phyloP scores from a whole-genome alignment of 805 yeast genomes.

The Pichia gijzeniarum region DNA sequence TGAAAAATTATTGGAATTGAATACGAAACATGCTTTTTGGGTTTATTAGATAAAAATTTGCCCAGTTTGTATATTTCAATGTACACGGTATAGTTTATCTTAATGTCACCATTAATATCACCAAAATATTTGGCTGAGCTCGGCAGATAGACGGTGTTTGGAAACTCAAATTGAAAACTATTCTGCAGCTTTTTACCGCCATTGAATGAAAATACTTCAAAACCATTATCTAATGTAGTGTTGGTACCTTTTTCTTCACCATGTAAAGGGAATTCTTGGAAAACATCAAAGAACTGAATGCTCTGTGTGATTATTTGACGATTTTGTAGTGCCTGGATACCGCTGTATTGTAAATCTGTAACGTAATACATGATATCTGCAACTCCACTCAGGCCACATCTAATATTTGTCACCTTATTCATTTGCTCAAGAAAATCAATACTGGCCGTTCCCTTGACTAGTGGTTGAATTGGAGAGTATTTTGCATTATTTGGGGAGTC shows the following conservation, averaged over 20 bases:
- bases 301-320: slow-evolving; percentile 1
- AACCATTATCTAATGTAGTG: not conserved
- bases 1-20: slow-evolving; percentile 4
- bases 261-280: slow-evolving; percentile 1
- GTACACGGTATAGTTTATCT: slow-evolving; percentile 1
- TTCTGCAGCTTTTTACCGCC: slow-evolving; percentile 2
- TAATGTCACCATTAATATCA: slow-evolving; percentile 2
- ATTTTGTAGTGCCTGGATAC: not conserved
- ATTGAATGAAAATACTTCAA: not conserved
- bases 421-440: slow-evolving; percentile 4
- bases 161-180: slow-evolving; percentile 6
- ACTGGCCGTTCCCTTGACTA: not conserved
- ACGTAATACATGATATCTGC: slow-evolving; percentile 3
- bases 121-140: slow-evolving; percentile 8
- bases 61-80: slow-evolving; percentile 8
- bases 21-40: not conserved
- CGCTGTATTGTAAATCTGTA: not conserved
- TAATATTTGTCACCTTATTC: not conserved
- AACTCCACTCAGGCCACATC: slow-evolving; percentile 6
- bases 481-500: slow-evolving; percentile 6
- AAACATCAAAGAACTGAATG: slow-evolving; percentile 1
- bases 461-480: slow-evolving; percentile 6
- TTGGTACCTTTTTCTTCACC: not conserved
- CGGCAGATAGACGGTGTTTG: slow-evolving; percentile 4
- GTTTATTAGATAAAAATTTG: not conserved